Evolutionary conservation across 2,329 filamentous ascomycete genomes (phyloP), one percentile per base, ranked within the genome.

Genomic region (Aspergillus sp.): DNA sequence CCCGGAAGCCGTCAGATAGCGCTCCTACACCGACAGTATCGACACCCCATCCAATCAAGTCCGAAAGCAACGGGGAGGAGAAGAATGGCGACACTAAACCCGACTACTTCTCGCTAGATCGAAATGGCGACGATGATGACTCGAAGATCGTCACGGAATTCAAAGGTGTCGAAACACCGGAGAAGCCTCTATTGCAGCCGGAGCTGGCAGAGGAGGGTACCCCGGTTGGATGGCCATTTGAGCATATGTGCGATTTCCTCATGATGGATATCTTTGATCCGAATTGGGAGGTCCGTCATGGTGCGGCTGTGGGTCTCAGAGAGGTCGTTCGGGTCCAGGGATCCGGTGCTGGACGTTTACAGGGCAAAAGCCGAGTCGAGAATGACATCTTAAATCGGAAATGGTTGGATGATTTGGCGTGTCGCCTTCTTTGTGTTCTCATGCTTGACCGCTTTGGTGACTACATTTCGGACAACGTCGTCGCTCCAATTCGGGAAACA

Each of bases 381-480:
- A 98, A 98, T 62, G 82, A 95, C 60, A 64, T 70, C 1, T 75
- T 88, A 41, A 98, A 97, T 60, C 81, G 85, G 52, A 80, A 77
- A 63, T 98, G 90, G 90, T 80, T 98, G 17, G 88, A 97, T 62
- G 91, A 98, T 62, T 77, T 98, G 45, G 89, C 90, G n/a, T 96
- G 90, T 61, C 86, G 93, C 22, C 79, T 98, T 43, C 91, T 90
- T 67, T 95, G 88, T 64, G 90, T 98, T 45, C 85, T 98, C 60
- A 96, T 98, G 84, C 82, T 98, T 13, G 93, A 98, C 70, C 84
- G 90, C 46, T 98, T 98, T 63, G 94, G 90, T 48, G 93, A 98
- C 64, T 98, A 96, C 71, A 93, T 94, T 50, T 95, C 90, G 4
- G 93, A 98, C 67, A 98, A 89, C 46, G 95, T 94, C 1, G 90